Base-by-base conservation (phyloP, 345 rosid genomes). In the Firmiana major region DNA sequence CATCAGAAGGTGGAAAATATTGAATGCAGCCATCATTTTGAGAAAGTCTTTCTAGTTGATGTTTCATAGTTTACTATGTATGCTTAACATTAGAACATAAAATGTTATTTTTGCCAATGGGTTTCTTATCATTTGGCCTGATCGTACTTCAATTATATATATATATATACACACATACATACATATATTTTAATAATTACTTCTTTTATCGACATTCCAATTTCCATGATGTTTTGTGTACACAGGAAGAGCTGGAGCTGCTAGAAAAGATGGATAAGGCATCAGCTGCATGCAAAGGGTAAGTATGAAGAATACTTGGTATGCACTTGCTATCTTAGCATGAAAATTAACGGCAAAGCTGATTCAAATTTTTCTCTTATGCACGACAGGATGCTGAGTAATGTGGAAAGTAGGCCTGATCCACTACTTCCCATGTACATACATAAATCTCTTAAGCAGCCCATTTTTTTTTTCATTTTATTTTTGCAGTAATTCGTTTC, bases 241-340 rank as follows among this genome's bases (percentile, higher is more conserved):
- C 74, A 38, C 94, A 94, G 98, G 92, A 93, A 77, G 98, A 93
- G 80, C 72, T 93, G 63, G 97, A 93, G 76, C 85, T 74, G 79
- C 90, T 94, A 75, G 97, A 93, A 63, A 94, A 82, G 80, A 86
- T 84, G 84, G 92, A 89, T 31, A 86, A 74, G 72, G 90, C 94
- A 65, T 90, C 98, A 62, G 85, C 87, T n/a, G 87, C 89, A 0
- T 91, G 95, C 89, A 82, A 77, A 60, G 95, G 89, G 98, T 94
- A 85, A 88, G 87, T 76, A 75, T 34, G 55, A 68, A 0, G 48
- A 63, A 31, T 9, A n/a, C 42, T 21, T 12, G 22, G 21, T 58
- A 10, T 16, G 12, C 45, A 46, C 57, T 58, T 77, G n/a, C 40
- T 15, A 9, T 48, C 22, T 45, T 28, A 19, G 62, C 62, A 31